These are phyloP conservation scores for Sporothrix globosa DNA, from an alignment of 2,329 filamentous ascomycete species.

Conservation along the genomic window DNA sequence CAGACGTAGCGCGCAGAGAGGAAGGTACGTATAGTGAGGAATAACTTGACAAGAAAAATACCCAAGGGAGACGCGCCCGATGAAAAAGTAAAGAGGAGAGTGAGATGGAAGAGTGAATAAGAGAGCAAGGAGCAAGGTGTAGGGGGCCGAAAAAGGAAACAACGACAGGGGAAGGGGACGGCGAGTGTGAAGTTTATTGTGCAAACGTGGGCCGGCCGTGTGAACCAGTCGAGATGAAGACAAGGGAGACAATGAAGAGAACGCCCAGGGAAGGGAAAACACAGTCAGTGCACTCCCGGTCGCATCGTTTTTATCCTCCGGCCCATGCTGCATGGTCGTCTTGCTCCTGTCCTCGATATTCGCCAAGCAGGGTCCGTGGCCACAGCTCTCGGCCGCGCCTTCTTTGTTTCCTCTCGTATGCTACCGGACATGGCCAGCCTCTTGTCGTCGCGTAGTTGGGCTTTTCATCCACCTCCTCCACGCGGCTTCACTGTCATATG, in stretches of 20 bases:
- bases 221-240: conserved; percentile 15
- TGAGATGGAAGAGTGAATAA: conserved; percentile 12
- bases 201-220: not conserved
- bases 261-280: conserved; percentile 5
- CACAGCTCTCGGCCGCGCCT: conserved; percentile 13
- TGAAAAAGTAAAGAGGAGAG: not conserved
- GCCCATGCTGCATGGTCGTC: conserved; percentile 15
- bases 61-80: not conserved
- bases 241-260: conserved; percentile 19
- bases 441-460: conserved; percentile 9
- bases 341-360: conserved; percentile 5
- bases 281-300: conserved; percentile 22
- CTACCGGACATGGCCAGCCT: conserved; percentile 15
- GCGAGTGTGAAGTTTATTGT: conserved; percentile 8
- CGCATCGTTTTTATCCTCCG: conserved; percentile 23
- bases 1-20: not conserved
- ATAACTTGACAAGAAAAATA: not conserved
- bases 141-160: not conserved
- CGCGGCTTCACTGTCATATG: not conserved
- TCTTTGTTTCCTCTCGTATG: conserved; percentile 20
- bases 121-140: not conserved
- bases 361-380: conserved; percentile 24
- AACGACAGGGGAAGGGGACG: not conserved
- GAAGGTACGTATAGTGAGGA: not conserved
- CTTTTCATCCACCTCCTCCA: conserved; percentile 8